Percentiles rank a stretch among this genome's conserved stretches.
phyloP scores from a whole-genome alignment of 805 yeast species.

The Zygoascus ofunaensis region DNA sequence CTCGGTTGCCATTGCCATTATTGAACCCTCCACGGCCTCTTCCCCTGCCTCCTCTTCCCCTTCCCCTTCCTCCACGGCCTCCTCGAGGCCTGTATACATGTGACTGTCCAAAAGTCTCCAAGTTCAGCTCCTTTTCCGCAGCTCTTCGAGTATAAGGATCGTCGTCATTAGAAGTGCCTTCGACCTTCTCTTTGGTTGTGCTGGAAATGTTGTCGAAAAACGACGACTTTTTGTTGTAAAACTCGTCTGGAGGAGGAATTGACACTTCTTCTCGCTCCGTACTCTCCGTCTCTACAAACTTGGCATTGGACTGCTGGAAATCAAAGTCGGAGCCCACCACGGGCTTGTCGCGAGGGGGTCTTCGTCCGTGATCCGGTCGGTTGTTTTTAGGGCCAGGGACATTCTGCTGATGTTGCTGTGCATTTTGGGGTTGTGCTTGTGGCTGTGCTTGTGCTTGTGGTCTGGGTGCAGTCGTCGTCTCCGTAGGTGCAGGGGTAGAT shows the following conservation, averaged over 20 bases:
- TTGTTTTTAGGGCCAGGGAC: not conserved
- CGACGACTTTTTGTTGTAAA: slow-evolving; percentile 71
- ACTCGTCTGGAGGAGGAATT: slow-evolving; percentile 22
- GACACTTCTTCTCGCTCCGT: slow-evolving; percentile 25
- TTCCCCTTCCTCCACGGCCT: slow-evolving; percentile 46
- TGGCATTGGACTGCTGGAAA: slow-evolving; percentile 65
- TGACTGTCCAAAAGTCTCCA: slow-evolving; percentile 78
- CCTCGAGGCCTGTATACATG: slow-evolving; percentile 38
- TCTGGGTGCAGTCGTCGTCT: too few species aligned
- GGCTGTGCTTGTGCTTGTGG: slow-evolving; percentile 1
- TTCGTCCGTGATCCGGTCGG: not conserved
- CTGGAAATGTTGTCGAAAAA: slow-evolving; percentile 83
- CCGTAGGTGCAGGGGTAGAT: too few species aligned
- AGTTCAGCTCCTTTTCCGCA: slow-evolving; percentile 61
- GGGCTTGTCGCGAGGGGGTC: slow-evolving; percentile 4
- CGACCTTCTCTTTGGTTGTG: slow-evolving; percentile 32
- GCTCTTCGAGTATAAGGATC: slow-evolving; percentile 47
- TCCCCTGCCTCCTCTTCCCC: slow-evolving; percentile 37
- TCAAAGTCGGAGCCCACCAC: slow-evolving; percentile 47
- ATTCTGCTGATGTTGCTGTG: slow-evolving; percentile 1
- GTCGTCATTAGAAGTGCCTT: slow-evolving; percentile 35
- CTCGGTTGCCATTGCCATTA: slow-evolving; percentile 10
- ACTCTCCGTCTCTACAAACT: slow-evolving; percentile 44
- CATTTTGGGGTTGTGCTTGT: not conserved
- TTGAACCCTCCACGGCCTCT: slow-evolving; percentile 29